Evolutionary conservation across 2,329 filamentous ascomycete species (phyloP), one percentile per base, ranked within the genome.

Genomic region (Botrytis elliptica): DNA sequence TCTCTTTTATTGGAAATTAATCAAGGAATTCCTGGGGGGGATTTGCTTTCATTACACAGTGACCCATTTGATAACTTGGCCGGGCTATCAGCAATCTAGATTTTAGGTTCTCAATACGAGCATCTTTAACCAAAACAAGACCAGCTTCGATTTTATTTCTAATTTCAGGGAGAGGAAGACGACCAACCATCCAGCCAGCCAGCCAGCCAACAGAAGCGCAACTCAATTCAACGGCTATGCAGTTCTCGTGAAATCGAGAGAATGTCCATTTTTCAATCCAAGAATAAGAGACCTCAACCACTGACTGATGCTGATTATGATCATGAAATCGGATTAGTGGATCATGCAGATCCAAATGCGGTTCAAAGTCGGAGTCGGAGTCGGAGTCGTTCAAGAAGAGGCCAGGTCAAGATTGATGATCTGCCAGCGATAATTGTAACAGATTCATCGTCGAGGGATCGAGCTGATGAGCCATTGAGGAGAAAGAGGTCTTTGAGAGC

Each of bases 321-420:
- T 78, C 92, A 93, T 82, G 90, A 91, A 81, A 94, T 95, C 79
- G 83, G 81, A 77, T 88, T 95, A 55, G 85, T 93, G 77, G 91
- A 93, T 81, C 77, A 77, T 66, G 79, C 79, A 14, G 74, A 71
- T 20, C 49, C 44, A 65, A 63, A 40, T 68, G 71, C 44, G 29
- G 71, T 74, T 71, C 71, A 72, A n/a, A 79, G 74, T 49, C 75
- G 40, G 25, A 29, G 18, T 66, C 44, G 44, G 20, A 36, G 29
- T 70, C 71, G 74, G 36, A 80, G 74, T 46, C 75, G 38, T n/a
- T 78, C 77, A 4, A 65, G 36, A 33, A 36, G 36, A 62, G 65
- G 63, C 18, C 74, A 73, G 44, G 57, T 40, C n/a, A 59, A 62
- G 52, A 49, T 25, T 9, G 40, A 55, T n/a, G 44, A 36, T 22